A percentile compares a stretch with the other conserved stretches of the same genome.
These are phyloP conservation scores for Dioscorea cayenensis DNA, from an alignment of 116 monocot species.

Conservation along the genomic window DNA sequence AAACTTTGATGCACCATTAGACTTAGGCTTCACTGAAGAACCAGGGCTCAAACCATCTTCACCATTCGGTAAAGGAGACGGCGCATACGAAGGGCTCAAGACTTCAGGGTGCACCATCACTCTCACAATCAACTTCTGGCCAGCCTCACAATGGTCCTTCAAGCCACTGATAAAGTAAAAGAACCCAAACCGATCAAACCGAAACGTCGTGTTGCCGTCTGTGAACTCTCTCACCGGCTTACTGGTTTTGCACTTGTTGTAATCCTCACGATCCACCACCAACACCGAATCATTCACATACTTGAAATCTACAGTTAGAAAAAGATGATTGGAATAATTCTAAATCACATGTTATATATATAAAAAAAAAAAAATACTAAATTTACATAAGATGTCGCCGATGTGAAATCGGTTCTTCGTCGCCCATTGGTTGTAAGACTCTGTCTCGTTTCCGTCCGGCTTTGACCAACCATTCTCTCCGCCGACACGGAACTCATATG, in stretches of 20 bases:
- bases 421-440: conserved; percentile 59
- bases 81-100: background rate
- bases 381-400: conserved; percentile 59
- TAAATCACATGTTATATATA: background rate
- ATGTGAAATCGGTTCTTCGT: conserved; percentile 54
- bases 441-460: conserved; percentile 21
- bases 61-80: background rate
- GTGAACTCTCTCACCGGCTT: conserved; percentile 20
- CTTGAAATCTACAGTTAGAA: conserved; percentile 43
- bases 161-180: conserved; percentile 58
- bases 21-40: background rate
- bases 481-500: conserved; percentile 25
- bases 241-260: conserved; percentile 24
- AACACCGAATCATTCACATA: conserved; percentile 58
- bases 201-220: conserved; percentile 30
- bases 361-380: background rate
- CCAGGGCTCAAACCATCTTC: background rate
- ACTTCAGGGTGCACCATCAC: conserved; percentile 36
- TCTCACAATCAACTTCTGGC: conserved; percentile 44
- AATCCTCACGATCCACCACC: conserved; percentile 26
- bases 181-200: conserved; percentile 30
- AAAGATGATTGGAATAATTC: background rate
- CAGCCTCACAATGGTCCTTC: conserved; percentile 37
- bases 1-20: background rate
- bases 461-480: conserved; percentile 25